These are phyloP conservation scores for Phoma herbarum DNA, from an alignment of 2,329 filamentous ascomycete species.

Conservation along the genomic window DNA sequence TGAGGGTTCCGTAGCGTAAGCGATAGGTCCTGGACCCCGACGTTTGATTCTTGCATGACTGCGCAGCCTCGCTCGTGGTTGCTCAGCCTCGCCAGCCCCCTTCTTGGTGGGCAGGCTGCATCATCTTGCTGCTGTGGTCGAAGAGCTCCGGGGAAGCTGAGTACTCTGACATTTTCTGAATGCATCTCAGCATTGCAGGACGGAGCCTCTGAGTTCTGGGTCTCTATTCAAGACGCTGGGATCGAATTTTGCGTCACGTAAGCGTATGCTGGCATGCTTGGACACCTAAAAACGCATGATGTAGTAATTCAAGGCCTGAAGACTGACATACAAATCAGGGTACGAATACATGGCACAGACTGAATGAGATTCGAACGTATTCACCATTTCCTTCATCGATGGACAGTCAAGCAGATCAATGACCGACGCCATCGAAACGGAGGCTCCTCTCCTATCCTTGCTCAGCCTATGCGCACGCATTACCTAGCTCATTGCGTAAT, in stretches of 20 bases:
- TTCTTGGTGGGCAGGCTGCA: too few relatives aligned
- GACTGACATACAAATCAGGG: background rate
- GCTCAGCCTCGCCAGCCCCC: background rate
- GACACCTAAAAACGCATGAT: too few relatives aligned
- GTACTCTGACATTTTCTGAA: too few relatives aligned
- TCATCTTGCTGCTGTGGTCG: background rate
- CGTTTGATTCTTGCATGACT: background rate
- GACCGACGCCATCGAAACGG: background rate
- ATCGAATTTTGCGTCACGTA: background rate
- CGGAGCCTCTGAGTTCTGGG: too few relatives aligned
- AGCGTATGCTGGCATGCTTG: background rate
- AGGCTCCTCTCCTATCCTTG: too few relatives aligned
- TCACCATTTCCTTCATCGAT: background rate
- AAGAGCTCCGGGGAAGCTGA: background rate
- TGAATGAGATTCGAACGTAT: background rate
- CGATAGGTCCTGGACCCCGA: background rate
- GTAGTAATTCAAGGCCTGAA: background rate
- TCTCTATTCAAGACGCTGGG: background rate
- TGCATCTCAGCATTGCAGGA: too few relatives aligned
- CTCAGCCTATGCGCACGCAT: background rate
- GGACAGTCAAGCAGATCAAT: background rate
- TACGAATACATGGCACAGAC: background rate
- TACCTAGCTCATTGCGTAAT: background rate
- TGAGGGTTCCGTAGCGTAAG: background rate
- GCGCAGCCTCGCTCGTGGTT: background rate